Evolutionary conservation across 2,329 filamentous ascomycete species (phyloP).

Genomic region (Trichoderma koningiopsis): DNA sequence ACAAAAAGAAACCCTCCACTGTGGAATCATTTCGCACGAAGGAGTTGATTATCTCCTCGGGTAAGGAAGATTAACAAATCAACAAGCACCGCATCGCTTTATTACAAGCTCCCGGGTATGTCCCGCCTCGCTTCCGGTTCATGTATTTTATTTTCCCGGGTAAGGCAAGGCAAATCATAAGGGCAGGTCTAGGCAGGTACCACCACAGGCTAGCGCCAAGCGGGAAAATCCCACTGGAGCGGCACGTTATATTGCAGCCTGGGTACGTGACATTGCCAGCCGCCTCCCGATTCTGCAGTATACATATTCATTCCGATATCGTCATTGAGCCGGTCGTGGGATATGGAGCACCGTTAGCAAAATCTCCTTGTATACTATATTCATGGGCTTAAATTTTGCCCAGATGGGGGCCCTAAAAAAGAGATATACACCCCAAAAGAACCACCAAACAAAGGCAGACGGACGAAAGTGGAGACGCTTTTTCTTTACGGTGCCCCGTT

Average conservation of each 20-base stretch:
- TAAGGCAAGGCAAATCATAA: background rate
- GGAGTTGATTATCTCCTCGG: background rate
- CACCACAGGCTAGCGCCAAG: background rate
- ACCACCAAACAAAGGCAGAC: background rate
- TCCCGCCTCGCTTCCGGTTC: background rate
- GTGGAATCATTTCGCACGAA: background rate
- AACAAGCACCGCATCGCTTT: background rate
- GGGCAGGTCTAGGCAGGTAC: background rate
- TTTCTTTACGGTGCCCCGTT: constrained; percentile 2
- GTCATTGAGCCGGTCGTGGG: background rate
- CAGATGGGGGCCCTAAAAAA: background rate
- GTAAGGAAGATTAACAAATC: background rate
- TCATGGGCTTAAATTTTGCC: background rate
- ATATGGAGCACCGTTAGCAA: background rate
- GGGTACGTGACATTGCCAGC: too few relatives aligned
- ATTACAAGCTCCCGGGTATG: background rate
- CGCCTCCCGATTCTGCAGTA: background rate
- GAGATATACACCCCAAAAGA: background rate
- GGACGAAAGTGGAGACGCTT: constrained; percentile 14
- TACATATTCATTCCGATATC: background rate
- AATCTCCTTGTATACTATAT: background rate
- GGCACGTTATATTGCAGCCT: background rate
- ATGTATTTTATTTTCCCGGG: background rate
- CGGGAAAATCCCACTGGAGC: background rate
- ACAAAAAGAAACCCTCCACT: background rate